Evolutionary conservation across 345 rosid genomes (phyloP), one percentile per base, ranked within the genome.

Genomic region (Barbarea vulgaris): DNA sequence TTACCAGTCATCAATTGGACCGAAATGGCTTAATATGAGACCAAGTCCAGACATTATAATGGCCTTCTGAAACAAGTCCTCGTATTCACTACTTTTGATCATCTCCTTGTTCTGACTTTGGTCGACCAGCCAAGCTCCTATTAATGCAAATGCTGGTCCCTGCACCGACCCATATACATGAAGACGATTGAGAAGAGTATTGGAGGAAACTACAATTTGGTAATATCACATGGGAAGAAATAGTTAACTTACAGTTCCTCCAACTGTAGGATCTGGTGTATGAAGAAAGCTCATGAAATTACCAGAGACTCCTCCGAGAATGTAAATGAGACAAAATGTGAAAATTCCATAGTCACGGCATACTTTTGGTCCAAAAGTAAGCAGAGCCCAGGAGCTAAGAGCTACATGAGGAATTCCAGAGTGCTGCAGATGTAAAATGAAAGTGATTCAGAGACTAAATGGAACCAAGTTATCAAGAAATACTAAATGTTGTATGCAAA

Each of bases 71-170:
- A 82, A 87, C 89, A 88, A 62, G 19, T 80, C 83, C 7, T 91
- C 96, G 0, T 82, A 74, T 44, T 73, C 81, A 47, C 86, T 87
- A 65, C 81, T 85, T 41, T 79, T 60, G 21, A 74, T 73, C 52
- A 81, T 79, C 66, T 75, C 90, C 70, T 83, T 89, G 85, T 86
- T 87, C 70, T 88, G 97, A 57, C 25, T 28, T 63, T 91, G 94
- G 72, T 86, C 87, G 1, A 87, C 83, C 3, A 91, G 89, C 96
- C 98, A 91, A 33, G 98, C 96, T 75, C 98, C 97, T 51, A 93
- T 89, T 70, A 93, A 58, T 4, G 90, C 88, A 77, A 91, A 93
- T 57, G 86, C 79, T 36, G 98, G 96, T 61, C 92, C 97, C 98
- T 90, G 83, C 63, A 83, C 62, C 14, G 19, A 72, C 2, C 55